Evolutionary conservation across 148 eudicot species (phyloP).

Genomic region (Amaranthus palmeri): DNA sequence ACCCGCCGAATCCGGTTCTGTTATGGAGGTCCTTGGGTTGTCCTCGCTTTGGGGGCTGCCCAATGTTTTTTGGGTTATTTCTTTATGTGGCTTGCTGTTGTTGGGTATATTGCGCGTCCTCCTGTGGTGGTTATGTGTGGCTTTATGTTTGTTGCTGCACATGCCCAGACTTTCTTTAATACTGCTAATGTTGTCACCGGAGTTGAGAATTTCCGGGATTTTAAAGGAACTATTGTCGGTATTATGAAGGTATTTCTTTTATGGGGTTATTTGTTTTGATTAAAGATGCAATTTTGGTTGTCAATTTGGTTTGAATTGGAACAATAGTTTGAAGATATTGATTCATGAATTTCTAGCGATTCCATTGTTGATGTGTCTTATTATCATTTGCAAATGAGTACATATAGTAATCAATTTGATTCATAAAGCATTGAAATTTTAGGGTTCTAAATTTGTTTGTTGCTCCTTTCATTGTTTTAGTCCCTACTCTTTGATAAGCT

Average conservation of each 20-base stretch:
- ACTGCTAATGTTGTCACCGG: constrained; percentile 87
- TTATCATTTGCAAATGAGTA: neutral
- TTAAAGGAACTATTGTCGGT: constrained; percentile 79
- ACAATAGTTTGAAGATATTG: no score
- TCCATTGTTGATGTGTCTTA: no score
- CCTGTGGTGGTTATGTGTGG: constrained; percentile 52
- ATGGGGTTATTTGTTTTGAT: no score
- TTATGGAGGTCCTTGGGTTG: constrained; percentile 48
- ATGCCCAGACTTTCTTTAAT: constrained; percentile 90
- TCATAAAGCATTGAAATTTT: neutral
- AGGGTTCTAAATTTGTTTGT: neutral
- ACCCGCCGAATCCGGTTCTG: constrained; percentile 3
- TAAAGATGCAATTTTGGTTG: no score
- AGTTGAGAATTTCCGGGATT: constrained; percentile 62
- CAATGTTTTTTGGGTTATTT: constrained; percentile 77
- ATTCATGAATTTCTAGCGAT: no score
- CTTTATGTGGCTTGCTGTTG: constrained; percentile 70
- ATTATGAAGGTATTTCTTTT: constrained; percentile 72
- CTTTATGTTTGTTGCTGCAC: constrained; percentile 73
- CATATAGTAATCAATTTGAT: neutral
- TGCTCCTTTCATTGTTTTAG: neutral
- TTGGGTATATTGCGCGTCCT: constrained; percentile 43
- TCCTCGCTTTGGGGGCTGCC: constrained; percentile 52
- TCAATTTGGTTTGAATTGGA: no score
- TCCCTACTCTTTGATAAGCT: no score